phyloP scores from a whole-genome alignment of 2,329 filamentous ascomycete genomes.

The Reticulascus tulasneorum region DNA sequence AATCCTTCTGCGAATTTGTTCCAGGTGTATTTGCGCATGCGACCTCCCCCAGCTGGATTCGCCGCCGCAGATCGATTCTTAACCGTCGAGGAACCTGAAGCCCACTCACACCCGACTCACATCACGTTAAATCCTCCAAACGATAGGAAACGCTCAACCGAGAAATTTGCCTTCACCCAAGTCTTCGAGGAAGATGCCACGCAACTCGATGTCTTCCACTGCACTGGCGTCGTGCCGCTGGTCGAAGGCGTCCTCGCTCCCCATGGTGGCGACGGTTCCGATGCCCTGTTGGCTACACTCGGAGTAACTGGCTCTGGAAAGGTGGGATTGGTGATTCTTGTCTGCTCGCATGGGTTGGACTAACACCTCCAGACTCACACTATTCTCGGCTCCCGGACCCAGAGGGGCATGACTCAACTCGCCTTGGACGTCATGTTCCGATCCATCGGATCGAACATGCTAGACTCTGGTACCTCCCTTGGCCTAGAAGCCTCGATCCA shows the following conservation, averaged over 20 bases:
- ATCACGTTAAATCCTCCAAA: constrained; percentile 77
- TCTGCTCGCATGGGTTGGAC: not conserved
- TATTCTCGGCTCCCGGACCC: constrained; percentile 80
- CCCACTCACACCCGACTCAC: constrained; percentile 53
- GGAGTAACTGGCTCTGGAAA: constrained; percentile 96
- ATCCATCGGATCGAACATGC: constrained; percentile 69
- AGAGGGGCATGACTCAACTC: constrained; percentile 88
- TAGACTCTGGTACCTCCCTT: constrained; percentile 51
- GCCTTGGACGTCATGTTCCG: constrained; percentile 86
- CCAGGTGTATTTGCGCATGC: constrained; percentile 84
- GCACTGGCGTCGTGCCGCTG: constrained; percentile 68
- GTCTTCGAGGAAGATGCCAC: constrained; percentile 85
- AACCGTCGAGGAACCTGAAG: constrained; percentile 61
- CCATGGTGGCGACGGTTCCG: constrained; percentile 71
- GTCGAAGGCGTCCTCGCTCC: constrained; percentile 77
- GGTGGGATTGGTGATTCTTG: constrained; percentile 43
- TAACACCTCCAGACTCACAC: constrained; percentile 71
- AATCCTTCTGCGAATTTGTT: constrained; percentile 57
- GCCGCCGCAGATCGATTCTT: constrained; percentile 65
- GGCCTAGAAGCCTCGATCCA: constrained; percentile 70
- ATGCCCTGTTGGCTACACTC: constrained; percentile 85
- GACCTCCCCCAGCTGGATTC: constrained; percentile 54
- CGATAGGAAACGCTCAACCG: constrained; percentile 82
- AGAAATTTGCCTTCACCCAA: constrained; percentile 90
- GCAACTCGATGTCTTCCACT: constrained; percentile 83